Base-by-base conservation (phyloP, 1,139 yeast species). In the Kurtzmaniella quercitrusa region DNA sequence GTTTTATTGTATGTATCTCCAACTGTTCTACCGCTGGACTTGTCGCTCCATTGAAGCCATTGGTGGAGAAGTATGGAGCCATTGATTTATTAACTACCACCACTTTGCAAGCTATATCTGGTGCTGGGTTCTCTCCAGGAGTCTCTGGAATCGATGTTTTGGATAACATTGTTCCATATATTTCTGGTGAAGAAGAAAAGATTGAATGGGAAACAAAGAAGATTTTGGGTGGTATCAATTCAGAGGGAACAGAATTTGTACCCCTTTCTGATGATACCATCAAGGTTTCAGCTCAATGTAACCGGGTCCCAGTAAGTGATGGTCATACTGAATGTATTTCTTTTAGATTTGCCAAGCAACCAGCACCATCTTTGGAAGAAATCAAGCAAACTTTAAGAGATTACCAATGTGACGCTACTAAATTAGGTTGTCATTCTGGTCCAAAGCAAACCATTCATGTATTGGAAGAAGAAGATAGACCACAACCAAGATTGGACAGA, bases 51-150 rank as follows among this genome's bases (percentile, higher is more conserved):
- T 75, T 93, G 63, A 89, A 88, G 62, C 98, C 98, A 15, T 75
- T 93, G 57, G 88, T 85, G 41, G 95, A 90, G 46, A 67, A 73
- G 46, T 91, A 86, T 59, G 98, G 98, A 41, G 96, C 97, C 42
- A 79, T 93, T 48, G 91, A 88, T 49, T 77, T 84, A 27, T 77
- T 91, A 56, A 84, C 96, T 29, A 81, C 96, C 43, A 90, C 98
- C 46, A 93, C 98, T 15, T 68, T 93, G 66, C 99, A 93, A 66
- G 98, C 98, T 38, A 88, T 93, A 51, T 90, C 98, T 8, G 99
- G 99, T 54, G 98, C 95, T 23, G 99, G 99, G 2, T 93, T 88
- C 66, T 87, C 96, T 12, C 99, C 99, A 39, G 99, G 99, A 63
- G 96, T 91, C 43, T 81, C 96, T 23, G 94, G 95, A 48, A 91